phyloP scores from a whole-genome alignment of 805 yeast genomes.

The Saccharomyces mikatae region DNA sequence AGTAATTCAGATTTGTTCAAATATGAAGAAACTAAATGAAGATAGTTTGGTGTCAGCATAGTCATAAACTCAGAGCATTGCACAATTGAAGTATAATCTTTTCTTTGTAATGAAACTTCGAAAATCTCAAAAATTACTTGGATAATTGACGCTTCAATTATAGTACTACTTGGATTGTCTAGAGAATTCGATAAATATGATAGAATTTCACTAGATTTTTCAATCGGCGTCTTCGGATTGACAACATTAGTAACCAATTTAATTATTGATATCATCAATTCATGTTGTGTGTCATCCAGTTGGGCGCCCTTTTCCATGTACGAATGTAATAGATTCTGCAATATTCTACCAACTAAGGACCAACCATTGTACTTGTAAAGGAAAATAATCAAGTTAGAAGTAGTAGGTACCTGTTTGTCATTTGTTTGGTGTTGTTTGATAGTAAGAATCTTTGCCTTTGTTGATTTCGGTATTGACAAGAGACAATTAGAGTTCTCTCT shows the following conservation, averaged over 20 bases:
- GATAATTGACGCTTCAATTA: slow-evolving; percentile 30
- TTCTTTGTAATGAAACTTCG: slow-evolving; percentile 55
- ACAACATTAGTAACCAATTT: slow-evolving; percentile 44
- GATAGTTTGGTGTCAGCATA: slow-evolving; percentile 39
- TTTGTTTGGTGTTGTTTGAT: slow-evolving; percentile 29
- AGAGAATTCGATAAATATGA: slow-evolving; percentile 35
- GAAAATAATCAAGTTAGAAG: slow-evolving; percentile 48
- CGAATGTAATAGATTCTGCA: slow-evolving; percentile 47
- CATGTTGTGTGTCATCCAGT: slow-evolving; percentile 28
- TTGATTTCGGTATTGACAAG: slow-evolving; percentile 43
- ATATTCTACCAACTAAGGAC: slow-evolving; percentile 71
- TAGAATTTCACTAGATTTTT: slow-evolving; percentile 35
- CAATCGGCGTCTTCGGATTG: slow-evolving; percentile 30
- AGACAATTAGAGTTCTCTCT: slow-evolving; percentile 34
- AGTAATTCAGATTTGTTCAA: slow-evolving; percentile 59
- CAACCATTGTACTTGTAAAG: slow-evolving; percentile 75
- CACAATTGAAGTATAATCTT: slow-evolving; percentile 40
- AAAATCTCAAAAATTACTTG: slow-evolving; percentile 59
- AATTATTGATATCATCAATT: slow-evolving; percentile 41
- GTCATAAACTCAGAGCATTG: slow-evolving; percentile 44
- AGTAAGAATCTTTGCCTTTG: slow-evolving; percentile 58
- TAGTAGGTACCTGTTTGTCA: slow-evolving; percentile 4
- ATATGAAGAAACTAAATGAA: slow-evolving; percentile 74
- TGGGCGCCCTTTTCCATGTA: slow-evolving; percentile 29
- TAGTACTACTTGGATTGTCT: slow-evolving; percentile 29